Base-by-base conservation (phyloP, 108 stramenopile genomes). In the Cylindrotheca closterium region DNA sequence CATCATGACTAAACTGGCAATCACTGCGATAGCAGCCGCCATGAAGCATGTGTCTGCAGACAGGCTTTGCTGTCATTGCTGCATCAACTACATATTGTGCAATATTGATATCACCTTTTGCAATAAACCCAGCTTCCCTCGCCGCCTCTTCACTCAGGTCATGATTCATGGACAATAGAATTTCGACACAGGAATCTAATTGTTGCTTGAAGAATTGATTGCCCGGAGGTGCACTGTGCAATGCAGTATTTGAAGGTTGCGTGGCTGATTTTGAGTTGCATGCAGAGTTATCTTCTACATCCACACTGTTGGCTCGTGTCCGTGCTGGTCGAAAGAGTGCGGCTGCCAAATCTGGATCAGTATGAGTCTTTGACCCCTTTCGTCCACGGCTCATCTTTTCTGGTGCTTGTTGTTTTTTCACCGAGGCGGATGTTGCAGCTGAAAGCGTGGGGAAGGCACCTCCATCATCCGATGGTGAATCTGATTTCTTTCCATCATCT, bases 11-110 rank as follows among this genome's bases (percentile, higher is more conserved):
- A 72, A 86, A 91, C 26, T 75, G 78, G 67, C 89, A 91, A 56
- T 91, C 89, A 33, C 77, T 79, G n/a, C 89, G 77, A 60, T 91
- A 91, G 53, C 89, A 91, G 1, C 84, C 86, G 18, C 76, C 75
- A 30, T 79, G 75, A 42, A 91, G 71, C 75, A 86, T 71, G 59
- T 91, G 89, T 1, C 89, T 76, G 65, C 89, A 91, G 17, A 91
- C 74, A 10, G 84, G 79, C 8, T 84, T 74, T 42, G 81, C 84
- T 21, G 71, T 58, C 49, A 87, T 24, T 23, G 86, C 89, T 2
- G 65, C 68, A 60, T 87, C 84, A 29, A 91, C 74, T 23, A 91
- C 51, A 58, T 86, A 81, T 52, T 91, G 89, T 21, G 89, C 89
- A 29, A 87, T 62, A 62, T 82, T 85, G 58, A 87, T 60, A 51